Evolutionary conservation across 805 yeast genomes (phyloP).

Genomic region (Hanseniaspora hatyaiensis): DNA sequence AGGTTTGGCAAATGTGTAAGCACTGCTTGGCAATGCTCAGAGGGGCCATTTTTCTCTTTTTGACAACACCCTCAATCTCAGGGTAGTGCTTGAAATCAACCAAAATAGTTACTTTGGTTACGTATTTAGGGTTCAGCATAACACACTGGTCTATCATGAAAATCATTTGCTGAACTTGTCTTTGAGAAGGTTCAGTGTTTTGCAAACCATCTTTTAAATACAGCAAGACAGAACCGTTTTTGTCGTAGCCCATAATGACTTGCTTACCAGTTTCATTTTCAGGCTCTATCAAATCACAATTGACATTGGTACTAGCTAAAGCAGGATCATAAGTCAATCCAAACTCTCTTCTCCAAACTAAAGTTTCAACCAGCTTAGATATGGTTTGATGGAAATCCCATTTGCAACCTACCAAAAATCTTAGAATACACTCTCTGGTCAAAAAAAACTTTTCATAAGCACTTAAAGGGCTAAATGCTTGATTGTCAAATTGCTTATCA

Average conservation of each 20-base stretch:
- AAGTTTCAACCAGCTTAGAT: constrained; percentile 36
- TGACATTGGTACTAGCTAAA: constrained; percentile 25
- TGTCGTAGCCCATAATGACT: constrained; percentile 43
- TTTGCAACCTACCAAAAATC: constrained; percentile 43
- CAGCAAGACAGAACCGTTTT: constrained; percentile 42
- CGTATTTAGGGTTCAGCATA: constrained; percentile 47
- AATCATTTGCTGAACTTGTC: constrained; percentile 46
- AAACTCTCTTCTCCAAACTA: constrained; percentile 47
- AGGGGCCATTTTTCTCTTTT: constrained; percentile 38
- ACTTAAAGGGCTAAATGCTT: constrained; percentile 30
- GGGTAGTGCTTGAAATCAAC: constrained; percentile 42
- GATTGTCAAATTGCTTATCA: constrained; percentile 30
- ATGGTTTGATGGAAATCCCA: constrained; percentile 38
- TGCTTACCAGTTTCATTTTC: constrained; percentile 47
- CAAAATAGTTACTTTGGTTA: constrained; percentile 42
- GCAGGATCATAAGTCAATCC: constrained; percentile 36
- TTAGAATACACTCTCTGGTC: constrained; percentile 41
- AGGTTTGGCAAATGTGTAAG: constrained; percentile 42
- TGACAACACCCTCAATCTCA: constrained; percentile 28
- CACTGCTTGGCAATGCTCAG: constrained; percentile 40
- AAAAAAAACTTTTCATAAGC: constrained; percentile 30
- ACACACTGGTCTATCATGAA: constrained; percentile 46
- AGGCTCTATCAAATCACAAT: constrained; percentile 34
- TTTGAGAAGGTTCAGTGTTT: constrained; percentile 40
- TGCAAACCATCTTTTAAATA: constrained; percentile 45